A percentile compares a stretch with the other conserved stretches of the same genome.
Evolutionary conservation across 139 green algal species (phyloP).

Genomic region (Medakamo hakoo): DNA sequence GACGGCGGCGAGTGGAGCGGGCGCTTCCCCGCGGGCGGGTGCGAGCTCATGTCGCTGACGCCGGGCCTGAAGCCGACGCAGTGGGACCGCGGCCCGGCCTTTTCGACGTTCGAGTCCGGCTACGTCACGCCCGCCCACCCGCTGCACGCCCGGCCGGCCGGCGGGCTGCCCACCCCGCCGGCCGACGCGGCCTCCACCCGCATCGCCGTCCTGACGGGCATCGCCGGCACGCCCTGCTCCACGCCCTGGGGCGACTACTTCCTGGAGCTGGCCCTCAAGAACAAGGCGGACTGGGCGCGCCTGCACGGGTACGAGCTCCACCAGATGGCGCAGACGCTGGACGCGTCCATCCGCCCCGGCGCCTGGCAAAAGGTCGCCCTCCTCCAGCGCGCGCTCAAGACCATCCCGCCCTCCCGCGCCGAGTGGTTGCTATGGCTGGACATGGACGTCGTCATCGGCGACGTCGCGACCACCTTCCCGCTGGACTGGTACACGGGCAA

Average conservation of each 20-base stretch:
- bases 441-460: conserved; percentile 7
- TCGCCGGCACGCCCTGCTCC: background rate
- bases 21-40: conserved; percentile 1
- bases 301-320: conserved; percentile 10
- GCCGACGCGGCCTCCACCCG: background rate
- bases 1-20: conserved; percentile 1
- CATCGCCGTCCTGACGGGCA: conserved; percentile 3
- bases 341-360: background rate
- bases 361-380: conserved; percentile 9
- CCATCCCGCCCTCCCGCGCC: conserved; percentile 1
- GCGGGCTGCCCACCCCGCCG: too few relatives aligned
- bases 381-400: conserved; percentile 6
- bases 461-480: conserved; percentile 8
- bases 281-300: conserved; percentile 11
- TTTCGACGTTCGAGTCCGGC: conserved; percentile 3
- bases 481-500: conserved; percentile 6
- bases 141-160: background rate
- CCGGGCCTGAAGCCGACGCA: background rate
- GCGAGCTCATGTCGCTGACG: conserved; percentile 4
- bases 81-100: conserved; percentile 3
- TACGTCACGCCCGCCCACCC: conserved; percentile 2
- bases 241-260: conserved; percentile 3
- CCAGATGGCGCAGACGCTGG: conserved; percentile 1
- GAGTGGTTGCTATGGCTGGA: conserved; percentile 14
- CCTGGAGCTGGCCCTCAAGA: conserved; percentile 1